Base-by-base conservation (phyloP, 345 rosid genomes). In the Hevea brasiliensis region DNA sequence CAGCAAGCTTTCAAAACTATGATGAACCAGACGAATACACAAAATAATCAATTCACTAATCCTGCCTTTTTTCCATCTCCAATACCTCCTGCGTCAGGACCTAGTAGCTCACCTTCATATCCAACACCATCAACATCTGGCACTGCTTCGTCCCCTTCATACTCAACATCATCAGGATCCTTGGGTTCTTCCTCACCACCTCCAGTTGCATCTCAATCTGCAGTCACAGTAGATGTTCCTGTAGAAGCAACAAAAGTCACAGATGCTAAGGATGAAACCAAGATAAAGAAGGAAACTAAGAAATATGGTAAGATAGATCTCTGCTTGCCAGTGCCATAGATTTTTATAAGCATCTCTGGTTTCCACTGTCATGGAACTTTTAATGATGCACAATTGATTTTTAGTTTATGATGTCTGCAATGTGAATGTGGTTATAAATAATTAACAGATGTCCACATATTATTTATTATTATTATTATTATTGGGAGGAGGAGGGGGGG, bases 1-100 rank as follows among this genome's bases (percentile, higher is more conserved):
- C 97, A 94, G 79, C 93, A 90, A 81, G 97, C 98, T 81, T 78
- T 90, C 85, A 92, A 90, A 84, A 85, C 91, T 71, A 80, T 92
- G 93, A 90, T 89, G 90, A 87, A 87, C 70, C 89, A 86, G 85
- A 89, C 87, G 95, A 90, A 90, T 68, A 61, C 91, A 4, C 97
- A 88, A 76, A 87, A 84, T 72, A 85, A 85, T 76, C 92, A 81
- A 79, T 90, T 86, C 74, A 72, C 76, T 27, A 82, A 79, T 74
- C 74, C 89, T 77, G 80, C 87, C 51, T 89, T 89, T 77, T 89
- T 89, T 81, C 92, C 94, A 9, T 89, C 81, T 81, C 85, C 91
- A 24, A 78, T 70, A 54, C 86, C 93, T 67, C 74, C 89, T 13
- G 44, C 82, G 51, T 62, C 88, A 11, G 86, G 65, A 42, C 87